These are phyloP conservation scores for Perilla frutescens DNA, from an alignment of 257 asterid genomes.

Conservation along the genomic window DNA sequence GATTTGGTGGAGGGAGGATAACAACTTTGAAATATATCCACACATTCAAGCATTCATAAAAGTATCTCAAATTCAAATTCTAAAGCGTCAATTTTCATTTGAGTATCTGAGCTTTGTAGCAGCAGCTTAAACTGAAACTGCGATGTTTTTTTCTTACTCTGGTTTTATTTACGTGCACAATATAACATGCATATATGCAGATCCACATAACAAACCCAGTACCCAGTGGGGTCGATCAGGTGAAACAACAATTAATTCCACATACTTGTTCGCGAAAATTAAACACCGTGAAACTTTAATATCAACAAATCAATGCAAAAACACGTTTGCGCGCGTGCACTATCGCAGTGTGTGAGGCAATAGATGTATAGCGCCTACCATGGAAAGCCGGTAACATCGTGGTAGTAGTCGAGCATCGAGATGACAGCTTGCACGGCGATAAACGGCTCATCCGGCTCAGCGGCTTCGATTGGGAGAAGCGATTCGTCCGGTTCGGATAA, in stretches of 20 bases:
- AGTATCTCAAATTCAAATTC: not conserved
- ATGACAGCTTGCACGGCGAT: conserved; percentile 47
- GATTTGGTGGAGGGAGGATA: not conserved
- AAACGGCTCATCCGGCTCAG: conserved; percentile 41
- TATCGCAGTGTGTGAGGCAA: conserved; percentile 1
- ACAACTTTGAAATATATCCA: not conserved
- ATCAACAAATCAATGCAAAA: not conserved
- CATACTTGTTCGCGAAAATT: not conserved
- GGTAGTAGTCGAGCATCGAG: conserved; percentile 56
- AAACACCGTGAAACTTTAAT: not conserved
- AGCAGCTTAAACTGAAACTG: not conserved
- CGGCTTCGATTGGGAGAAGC: conserved; percentile 15
- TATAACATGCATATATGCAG: not conserved
- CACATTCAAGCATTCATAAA: conserved; percentile 13
- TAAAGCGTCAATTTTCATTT: conserved; percentile 3
- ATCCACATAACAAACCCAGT: not conserved
- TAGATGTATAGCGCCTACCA: conserved; percentile 44
- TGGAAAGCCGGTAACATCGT: conserved; percentile 52
- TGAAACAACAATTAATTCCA: not conserved
- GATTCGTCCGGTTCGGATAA: conserved; percentile 34
- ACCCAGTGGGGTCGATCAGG: not conserved
- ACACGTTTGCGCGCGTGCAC: not conserved
- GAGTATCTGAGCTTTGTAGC: not conserved
- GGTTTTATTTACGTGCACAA: not conserved
- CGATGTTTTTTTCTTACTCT: too few relatives aligned